Conservation (phyloP, 495 filamentous ascomycete species). For the Xeromyces bisporus region DNA sequence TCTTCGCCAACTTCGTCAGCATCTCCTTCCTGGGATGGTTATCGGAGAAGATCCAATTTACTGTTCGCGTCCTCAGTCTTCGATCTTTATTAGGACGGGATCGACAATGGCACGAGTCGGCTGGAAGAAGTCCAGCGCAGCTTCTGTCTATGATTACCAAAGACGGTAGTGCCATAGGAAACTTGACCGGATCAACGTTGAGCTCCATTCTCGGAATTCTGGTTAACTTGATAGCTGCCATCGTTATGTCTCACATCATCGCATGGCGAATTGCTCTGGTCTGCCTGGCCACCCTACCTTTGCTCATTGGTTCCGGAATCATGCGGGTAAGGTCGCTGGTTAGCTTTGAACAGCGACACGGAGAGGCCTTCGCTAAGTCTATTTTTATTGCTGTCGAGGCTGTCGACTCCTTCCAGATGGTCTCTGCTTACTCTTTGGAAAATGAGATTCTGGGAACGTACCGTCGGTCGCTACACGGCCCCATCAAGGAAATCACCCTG, state of each 20-base stretch:
- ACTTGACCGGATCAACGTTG: slow-evolving; percentile 27
- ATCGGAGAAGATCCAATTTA: slow-evolving; percentile 35
- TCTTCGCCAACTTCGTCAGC: slow-evolving; percentile 34
- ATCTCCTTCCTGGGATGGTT: slow-evolving; percentile 34
- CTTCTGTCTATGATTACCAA: slow-evolving; percentile 34
- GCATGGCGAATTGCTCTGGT: slow-evolving; percentile 27
- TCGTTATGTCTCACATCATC: slow-evolving; percentile 27
- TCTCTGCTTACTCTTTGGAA: slow-evolving; percentile 35
- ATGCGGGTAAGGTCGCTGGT: slow-evolving; percentile 36
- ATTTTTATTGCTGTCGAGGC: slow-evolving; percentile 35
- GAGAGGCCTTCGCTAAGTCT: slow-evolving; percentile 33
- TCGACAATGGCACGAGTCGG: slow-evolving; percentile 36
- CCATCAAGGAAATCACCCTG: slow-evolving; percentile 29
- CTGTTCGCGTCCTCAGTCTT: slow-evolving; percentile 32
- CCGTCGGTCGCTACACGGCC: slow-evolving; percentile 20
- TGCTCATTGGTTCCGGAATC: slow-evolving; percentile 28
- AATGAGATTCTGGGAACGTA: slow-evolving; percentile 20
- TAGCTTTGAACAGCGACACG: slow-evolving; percentile 42
- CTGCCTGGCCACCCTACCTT: slow-evolving; percentile 24
- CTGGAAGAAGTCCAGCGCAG: slow-evolving; percentile 27
- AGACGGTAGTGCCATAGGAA: slow-evolving; percentile 32
- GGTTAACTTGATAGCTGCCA: slow-evolving; percentile 26
- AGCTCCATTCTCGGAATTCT: slow-evolving; percentile 31
- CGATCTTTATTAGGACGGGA: slow-evolving; percentile 35
- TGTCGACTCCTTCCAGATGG: slow-evolving; percentile 35